A percentile compares a stretch with the other conserved stretches of the same genome.
phyloP scores from a whole-genome alignment of 306 rosid genomes.

The Vigna angularis region DNA sequence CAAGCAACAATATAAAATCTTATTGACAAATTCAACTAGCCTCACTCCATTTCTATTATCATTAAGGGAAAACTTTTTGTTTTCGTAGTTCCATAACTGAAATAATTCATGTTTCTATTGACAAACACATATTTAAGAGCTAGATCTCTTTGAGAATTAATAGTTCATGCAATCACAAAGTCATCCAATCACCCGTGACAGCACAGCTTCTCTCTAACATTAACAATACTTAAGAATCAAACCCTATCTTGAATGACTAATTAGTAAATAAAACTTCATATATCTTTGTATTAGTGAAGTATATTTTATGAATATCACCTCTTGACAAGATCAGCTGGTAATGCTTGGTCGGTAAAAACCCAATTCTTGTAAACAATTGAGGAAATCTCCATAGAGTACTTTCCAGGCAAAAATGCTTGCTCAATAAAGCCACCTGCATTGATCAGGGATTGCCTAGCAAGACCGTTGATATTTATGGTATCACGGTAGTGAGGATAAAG shows the following conservation, averaged over 20 bases:
- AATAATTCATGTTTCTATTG: too few species aligned
- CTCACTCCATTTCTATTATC: background rate
- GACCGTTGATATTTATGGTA: conserved; percentile 52
- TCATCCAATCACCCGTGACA: background rate
- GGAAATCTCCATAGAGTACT: conserved; percentile 48
- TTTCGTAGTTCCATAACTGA: too few species aligned
- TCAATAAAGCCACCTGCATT: conserved; percentile 51
- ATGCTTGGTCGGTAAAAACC: conserved; percentile 46
- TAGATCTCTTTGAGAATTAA: too few species aligned
- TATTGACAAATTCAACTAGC: background rate
- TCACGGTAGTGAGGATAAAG: conserved; percentile 46
- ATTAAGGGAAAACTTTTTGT: background rate
- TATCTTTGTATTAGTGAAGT: background rate
- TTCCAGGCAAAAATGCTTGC: conserved; percentile 44
- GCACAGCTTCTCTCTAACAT: too few species aligned
- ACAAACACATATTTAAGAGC: too few species aligned
- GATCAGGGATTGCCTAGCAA: conserved; percentile 49
- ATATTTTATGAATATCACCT: conserved; percentile 37
- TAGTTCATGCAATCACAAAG: background rate
- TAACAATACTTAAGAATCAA: background rate
- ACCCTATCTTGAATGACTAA: background rate
- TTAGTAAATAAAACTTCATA: background rate
- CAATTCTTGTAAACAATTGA: conserved; percentile 48
- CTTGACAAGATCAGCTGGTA: conserved; percentile 55
- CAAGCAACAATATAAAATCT: background rate